Evolutionary conservation across 106 monocot genomes (phyloP), one percentile per base, ranked within the genome.

Genomic region (Agapanthus africanus): DNA sequence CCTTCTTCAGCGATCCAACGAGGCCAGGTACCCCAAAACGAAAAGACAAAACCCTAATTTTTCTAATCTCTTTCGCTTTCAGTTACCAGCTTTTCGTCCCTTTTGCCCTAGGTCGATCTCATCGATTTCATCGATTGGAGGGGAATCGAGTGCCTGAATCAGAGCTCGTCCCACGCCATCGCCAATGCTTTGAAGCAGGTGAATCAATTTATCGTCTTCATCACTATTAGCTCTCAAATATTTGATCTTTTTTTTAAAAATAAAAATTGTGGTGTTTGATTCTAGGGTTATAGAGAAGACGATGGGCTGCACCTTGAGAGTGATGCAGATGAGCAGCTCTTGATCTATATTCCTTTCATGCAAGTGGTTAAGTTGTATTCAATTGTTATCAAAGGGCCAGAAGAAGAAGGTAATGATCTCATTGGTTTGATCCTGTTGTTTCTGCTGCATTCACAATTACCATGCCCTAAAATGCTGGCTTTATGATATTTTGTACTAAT

Each of bases 341-440:
- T 92, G 63, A 87, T 92, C 33, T 87, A 92, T 70, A 73, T 99
- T 26, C 97, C 97, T 32, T 99, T 99, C 73, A 85, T 63, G n/a
- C 97, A 92, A 71, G 82, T 99, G 46, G 75, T 99, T 59, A 99
- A 99, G 73, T 71, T 92, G 59, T 92, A 92, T 40, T 92, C 92
- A 11, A 40, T 87, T 34, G 40, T 92, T 15, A 66, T 99, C 65
- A 76, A 77, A 35, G 92, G 92, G 14, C 87, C 92, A 8, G 97
- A 99, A 59, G 90, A 90, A 40, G 97, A 99, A 85, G 97, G 92
- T 75, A 35, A 13, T 38, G 49, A 32, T 27, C 26, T 39, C 4
- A 0, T 3, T 47, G 0, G 3, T 47, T 47, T 47, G 46, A 19
- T 47, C n/a, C n/a, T n/a, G n/a, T n/a, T n/a, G n/a, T n/a, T n/a